A percentile compares a stretch with the other conserved stretches of the same genome.
Evolutionary conservation across 306 rosid species (phyloP).

Genomic region (Oemleria cerasiformis): DNA sequence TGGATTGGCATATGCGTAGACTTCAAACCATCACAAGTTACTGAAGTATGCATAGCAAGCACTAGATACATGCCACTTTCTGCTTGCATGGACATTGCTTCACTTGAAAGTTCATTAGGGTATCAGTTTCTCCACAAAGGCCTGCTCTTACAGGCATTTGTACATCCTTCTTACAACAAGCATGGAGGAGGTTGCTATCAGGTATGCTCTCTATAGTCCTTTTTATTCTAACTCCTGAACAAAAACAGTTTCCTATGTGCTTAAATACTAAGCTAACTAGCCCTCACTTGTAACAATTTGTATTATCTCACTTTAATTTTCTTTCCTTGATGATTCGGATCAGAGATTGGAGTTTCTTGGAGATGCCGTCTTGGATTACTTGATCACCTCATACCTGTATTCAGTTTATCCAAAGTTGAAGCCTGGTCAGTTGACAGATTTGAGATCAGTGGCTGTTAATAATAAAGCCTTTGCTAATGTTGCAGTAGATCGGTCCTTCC

Average conservation of each 20-base stretch:
- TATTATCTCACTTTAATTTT: slow-evolving; percentile 12
- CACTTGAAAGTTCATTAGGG: slow-evolving; percentile 59
- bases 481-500: slow-evolving; percentile 60
- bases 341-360: slow-evolving; percentile 98
- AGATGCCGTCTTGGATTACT: slow-evolving; percentile 91
- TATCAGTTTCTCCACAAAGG: slow-evolving; percentile 70
- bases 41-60: slow-evolving; percentile 54
- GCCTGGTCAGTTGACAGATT: slow-evolving; percentile 94
- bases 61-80: slow-evolving; percentile 55
- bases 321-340: slow-evolving; percentile 26
- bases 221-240: background rate
- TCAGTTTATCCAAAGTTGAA: slow-evolving; percentile 84
- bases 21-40: slow-evolving; percentile 66
- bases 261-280: slow-evolving; percentile 1
- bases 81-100: slow-evolving; percentile 41
- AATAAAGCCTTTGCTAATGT: slow-evolving; percentile 86
- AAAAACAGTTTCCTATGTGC: slow-evolving; percentile 20
- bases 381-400: slow-evolving; percentile 86
- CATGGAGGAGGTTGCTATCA: slow-evolving; percentile 95
- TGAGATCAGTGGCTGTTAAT: slow-evolving; percentile 77
- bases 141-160: slow-evolving; percentile 80
- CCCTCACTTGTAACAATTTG: background rate
- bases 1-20: slow-evolving; percentile 83
- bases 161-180: slow-evolving; percentile 88
- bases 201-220: slow-evolving; percentile 39